Evolutionary conservation across 2,329 filamentous ascomycete genomes (phyloP).

Genomic region (Teratosphaeria viscida): DNA sequence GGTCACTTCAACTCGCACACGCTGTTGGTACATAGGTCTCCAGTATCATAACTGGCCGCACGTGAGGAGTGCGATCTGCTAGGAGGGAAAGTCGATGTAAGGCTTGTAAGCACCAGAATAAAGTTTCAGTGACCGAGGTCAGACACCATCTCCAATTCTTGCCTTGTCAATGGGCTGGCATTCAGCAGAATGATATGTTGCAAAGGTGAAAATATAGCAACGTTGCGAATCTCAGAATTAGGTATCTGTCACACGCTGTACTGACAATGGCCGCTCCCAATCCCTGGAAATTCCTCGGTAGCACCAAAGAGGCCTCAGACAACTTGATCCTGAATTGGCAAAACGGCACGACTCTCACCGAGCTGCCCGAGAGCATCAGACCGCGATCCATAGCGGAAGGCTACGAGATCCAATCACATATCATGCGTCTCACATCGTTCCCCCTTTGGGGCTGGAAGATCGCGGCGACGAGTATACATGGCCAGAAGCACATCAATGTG

Average conservation of each 20-base stretch:
- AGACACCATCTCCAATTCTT: neutral
- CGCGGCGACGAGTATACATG: neutral
- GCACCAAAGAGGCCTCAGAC: constrained; percentile 1
- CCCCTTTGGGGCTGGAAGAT: constrained; percentile 1
- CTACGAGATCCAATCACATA: constrained; percentile 1
- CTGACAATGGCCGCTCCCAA: neutral
- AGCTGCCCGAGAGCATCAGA: neutral
- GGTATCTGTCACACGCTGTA: neutral
- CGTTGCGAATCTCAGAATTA: neutral
- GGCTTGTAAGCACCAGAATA: neutral
- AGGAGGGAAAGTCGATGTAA: too few species aligned
- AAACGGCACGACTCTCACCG: neutral
- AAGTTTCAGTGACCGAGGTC: neutral
- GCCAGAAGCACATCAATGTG: constrained; percentile 1
- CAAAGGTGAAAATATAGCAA: neutral
- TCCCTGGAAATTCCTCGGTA: neutral
- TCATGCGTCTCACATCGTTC: neutral
- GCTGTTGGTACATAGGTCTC: too few species aligned
- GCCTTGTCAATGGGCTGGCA: neutral
- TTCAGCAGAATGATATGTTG: neutral
- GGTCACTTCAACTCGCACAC: too few species aligned
- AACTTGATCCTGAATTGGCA: neutral
- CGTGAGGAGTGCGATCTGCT: too few species aligned
- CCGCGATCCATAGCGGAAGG: neutral
- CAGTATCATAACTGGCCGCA: too few species aligned